A percentile compares a stretch with the other conserved stretches of the same genome.
phyloP scores from a whole-genome alignment of 371 early-diverging fungal genomes.

The Saksenaea oblongispora region DNA sequence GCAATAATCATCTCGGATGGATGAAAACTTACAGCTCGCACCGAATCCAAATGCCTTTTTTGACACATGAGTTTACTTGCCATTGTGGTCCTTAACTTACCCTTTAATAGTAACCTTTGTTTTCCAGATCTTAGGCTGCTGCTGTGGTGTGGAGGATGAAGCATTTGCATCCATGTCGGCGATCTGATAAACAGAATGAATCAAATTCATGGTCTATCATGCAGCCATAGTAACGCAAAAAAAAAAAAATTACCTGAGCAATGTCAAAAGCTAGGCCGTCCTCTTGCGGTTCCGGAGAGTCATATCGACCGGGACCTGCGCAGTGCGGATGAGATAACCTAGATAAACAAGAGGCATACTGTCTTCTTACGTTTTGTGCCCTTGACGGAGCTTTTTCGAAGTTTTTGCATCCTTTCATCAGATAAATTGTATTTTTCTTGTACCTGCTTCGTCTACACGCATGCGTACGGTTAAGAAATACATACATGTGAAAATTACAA shows the following conservation, averaged over 20 bases:
- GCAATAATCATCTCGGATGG: constrained; percentile 61
- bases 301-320: constrained; percentile 12
- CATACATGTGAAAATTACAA: constrained; percentile 1
- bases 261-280: constrained; percentile 37
- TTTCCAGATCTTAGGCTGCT: constrained; percentile 59
- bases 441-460: constrained; percentile 50
- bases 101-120: constrained; percentile 60
- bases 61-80: neutral
- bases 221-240: too few relatives aligned
- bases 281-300: constrained; percentile 32
- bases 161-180: constrained; percentile 23
- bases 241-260: constrained; percentile 27
- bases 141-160: constrained; percentile 7
- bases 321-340: neutral
- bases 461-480: constrained; percentile 1
- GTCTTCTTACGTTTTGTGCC: constrained; percentile 23
- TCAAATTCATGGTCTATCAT: neutral
- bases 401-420: constrained; percentile 55
- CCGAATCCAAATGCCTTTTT: constrained; percentile 78
- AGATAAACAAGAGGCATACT: neutral
- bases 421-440: constrained; percentile 66
- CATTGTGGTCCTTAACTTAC: constrained; percentile 25
- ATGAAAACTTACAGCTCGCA: constrained; percentile 75
- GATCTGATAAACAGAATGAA: constrained; percentile 13
- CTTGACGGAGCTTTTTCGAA: constrained; percentile 56